Conservation (phyloP, 1,139 yeast genomes). For the Yamadazyma diddensiae region DNA sequence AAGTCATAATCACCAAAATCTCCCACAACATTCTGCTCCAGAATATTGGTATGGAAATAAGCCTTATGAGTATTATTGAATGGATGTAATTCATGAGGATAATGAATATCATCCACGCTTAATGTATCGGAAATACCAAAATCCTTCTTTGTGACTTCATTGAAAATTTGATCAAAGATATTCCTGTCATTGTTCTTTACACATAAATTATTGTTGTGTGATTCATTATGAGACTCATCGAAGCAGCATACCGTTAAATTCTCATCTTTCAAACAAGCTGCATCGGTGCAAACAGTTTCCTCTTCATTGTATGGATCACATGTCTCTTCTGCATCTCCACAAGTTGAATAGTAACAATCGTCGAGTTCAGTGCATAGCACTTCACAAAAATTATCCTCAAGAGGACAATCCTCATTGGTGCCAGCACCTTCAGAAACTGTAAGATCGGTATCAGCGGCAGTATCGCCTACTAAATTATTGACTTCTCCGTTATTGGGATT, state of each 20-base stretch:
- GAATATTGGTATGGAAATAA: constrained; percentile 44
- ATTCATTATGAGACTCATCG: constrained; percentile 11
- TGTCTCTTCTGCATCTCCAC: constrained; percentile 13
- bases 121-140: constrained; percentile 2
- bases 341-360: constrained; percentile 40
- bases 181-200: constrained; percentile 16
- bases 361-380: constrained; percentile 45
- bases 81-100: constrained; percentile 41
- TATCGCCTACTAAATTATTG: not conserved
- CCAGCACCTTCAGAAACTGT: not conserved
- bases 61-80: constrained; percentile 35
- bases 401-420: constrained; percentile 12
- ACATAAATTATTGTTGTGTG: constrained; percentile 30
- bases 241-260: constrained; percentile 17
- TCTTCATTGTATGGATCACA: not conserved
- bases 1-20: constrained; percentile 37
- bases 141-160: constrained; percentile 10
- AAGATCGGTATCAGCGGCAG: not conserved
- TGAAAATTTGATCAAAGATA: constrained; percentile 15
- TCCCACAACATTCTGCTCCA: constrained; percentile 18
- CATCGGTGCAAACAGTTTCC: constrained; percentile 11
- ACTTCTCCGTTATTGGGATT: not conserved
- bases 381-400: constrained; percentile 31
- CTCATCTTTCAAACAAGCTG: constrained; percentile 10
- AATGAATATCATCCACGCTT: constrained; percentile 16